A percentile compares a stretch with the other conserved stretches of the same genome.
phyloP scores from a whole-genome alignment of 2,329 filamentous ascomycete genomes.

The Clonostachys byssicola region DNA sequence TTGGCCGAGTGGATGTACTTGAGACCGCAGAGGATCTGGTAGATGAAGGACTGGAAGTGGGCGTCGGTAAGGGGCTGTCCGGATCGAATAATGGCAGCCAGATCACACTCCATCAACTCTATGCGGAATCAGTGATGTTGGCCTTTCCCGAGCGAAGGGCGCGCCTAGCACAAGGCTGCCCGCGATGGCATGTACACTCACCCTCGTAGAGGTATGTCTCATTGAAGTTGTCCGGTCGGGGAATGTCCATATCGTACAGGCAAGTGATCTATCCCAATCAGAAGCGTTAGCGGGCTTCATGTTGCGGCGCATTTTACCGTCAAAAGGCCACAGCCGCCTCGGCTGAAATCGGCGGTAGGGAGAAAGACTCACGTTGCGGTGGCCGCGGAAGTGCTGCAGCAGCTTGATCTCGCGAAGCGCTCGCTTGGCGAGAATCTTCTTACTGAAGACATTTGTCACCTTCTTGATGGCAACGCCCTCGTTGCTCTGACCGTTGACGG shows the following conservation, averaged over 20 bases:
- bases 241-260: conserved; percentile 99
- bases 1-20: conserved; percentile 99
- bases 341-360: background rate
- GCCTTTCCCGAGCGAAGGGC: background rate
- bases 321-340: background rate
- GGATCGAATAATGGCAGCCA: conserved; percentile 95
- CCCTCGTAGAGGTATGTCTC: conserved; percentile 99
- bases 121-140: conserved; percentile 2
- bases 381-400: conserved; percentile 91
- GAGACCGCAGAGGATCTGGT: conserved; percentile 96
- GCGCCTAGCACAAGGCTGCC: background rate
- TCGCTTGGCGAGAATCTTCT: conserved; percentile 98
- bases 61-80: conserved; percentile 96
- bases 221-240: conserved; percentile 95
- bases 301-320: background rate
- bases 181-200: conserved; percentile 31
- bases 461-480: conserved; percentile 99
- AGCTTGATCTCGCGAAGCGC: conserved; percentile 98
- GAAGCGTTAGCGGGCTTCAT: background rate
- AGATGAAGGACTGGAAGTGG: conserved; percentile 99
- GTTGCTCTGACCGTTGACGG: conserved; percentile 82
- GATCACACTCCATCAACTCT: conserved; percentile 99
- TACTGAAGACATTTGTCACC: conserved; percentile 99
- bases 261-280: conserved; percentile 75
- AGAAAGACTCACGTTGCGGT: conserved; percentile 66